Evolutionary conservation across 495 filamentous ascomycete species (phyloP), one percentile per base, ranked within the genome.

Genomic region (Aspergillus saccharolyticus): DNA sequence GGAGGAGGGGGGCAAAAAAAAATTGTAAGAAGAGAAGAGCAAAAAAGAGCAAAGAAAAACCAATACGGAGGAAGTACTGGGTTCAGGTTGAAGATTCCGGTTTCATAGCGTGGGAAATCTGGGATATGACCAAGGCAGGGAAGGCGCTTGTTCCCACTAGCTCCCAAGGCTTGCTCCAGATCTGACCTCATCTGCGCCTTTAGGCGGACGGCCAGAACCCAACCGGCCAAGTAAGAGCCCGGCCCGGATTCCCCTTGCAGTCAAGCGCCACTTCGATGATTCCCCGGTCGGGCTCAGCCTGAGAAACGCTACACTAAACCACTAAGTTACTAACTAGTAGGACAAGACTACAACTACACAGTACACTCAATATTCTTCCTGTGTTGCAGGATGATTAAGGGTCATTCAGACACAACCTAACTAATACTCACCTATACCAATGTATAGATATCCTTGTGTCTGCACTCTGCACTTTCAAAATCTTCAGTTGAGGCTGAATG

Each of bases 211-310:
- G 21, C 21, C 21, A 24, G 21, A 49, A 22, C 24, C 21, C 21
- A 24, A 46, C 17, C 0, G 21, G 44, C 24, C 14, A 10, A 5
- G 5, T 1, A 2, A 2, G 18, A 25, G 14, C 47, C 47, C 47
- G 47, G 47, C 47, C 22, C 47, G 47, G 22, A 50, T 50, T 50
- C 47, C 47, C 47, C 47, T 50, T 50, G 47, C 47, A 50, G 47
- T 50, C 16, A 50, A 28, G 47, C 22, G 47, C 20, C 15, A 39
- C 33, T 8, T 15, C n/a, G 5, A 15, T 8, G 33, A 39, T 39
- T 39, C 33, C 33, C 12, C 33, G 14, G 33, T 39, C 33, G 33
- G 33, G 33, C 33, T 39, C 33, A 39, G 33, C 33, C 33, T 39
- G 33, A 39, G 10, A 39, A 39, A 39, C n/a, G n/a, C n/a, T n/a